These are phyloP conservation scores for Arabidopsis hybrid DNA, from an alignment of 441 rosid genomes.

Conservation along the genomic window DNA sequence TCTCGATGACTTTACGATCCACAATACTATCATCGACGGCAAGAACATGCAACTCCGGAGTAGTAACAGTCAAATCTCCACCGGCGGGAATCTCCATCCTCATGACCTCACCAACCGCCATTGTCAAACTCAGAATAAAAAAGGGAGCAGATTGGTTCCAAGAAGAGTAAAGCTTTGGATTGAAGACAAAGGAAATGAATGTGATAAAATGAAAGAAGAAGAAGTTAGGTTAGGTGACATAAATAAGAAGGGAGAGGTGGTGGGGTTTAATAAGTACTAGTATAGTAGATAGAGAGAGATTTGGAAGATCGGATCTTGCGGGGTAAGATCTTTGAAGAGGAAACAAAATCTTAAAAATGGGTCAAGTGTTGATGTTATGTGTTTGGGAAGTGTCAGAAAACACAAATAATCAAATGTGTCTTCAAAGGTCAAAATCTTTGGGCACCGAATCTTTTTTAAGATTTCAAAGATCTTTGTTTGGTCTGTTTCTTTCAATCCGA, in stretches of 20 bases:
- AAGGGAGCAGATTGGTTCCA: neutral
- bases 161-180: conserved; percentile 30
- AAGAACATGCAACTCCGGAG: conserved; percentile 86
- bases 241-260: conserved; percentile 9
- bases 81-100: conserved; percentile 41
- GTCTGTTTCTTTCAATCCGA: conserved; percentile 49
- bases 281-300: conserved; percentile 37
- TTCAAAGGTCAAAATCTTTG: conserved; percentile 38
- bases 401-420: neutral
- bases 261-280: conserved; percentile 33
- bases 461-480: conserved; percentile 44
- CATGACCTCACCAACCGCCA: conserved; percentile 58
- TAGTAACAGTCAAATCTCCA: conserved; percentile 35
- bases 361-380: conserved; percentile 41
- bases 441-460: conserved; percentile 47
- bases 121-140: conserved; percentile 23
- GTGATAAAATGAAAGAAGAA: conserved; percentile 6
- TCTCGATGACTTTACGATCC: conserved; percentile 81
- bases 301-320: conserved; percentile 59
- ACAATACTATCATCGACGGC: conserved; percentile 90
- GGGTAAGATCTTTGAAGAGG: conserved; percentile 66
- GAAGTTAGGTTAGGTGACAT: conserved; percentile 32
- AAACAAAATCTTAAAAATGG: conserved; percentile 44
- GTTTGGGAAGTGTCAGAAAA: conserved; percentile 41
- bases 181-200: conserved; percentile 22